Conservation (phyloP, 768 basidiomycete genomes). For the Mycena latifolia region DNA sequence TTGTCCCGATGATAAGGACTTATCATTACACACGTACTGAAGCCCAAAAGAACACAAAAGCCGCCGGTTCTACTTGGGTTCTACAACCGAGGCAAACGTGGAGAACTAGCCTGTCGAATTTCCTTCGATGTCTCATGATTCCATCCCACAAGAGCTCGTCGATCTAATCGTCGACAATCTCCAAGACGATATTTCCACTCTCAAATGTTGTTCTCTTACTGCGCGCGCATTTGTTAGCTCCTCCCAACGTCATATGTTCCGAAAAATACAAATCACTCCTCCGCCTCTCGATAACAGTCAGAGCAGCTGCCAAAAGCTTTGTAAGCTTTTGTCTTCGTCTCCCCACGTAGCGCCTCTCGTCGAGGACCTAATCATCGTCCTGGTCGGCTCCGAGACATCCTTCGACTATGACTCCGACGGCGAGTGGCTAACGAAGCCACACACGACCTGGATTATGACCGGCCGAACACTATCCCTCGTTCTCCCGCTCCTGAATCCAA, state of each 20-base stretch:
- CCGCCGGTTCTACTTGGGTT: no score
- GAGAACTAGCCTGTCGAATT: no score
- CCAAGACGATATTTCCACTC: conserved; percentile 7
- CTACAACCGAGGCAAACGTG: no score
- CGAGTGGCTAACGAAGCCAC: background rate
- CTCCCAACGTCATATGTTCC: conserved; percentile 10
- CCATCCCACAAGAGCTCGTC: conserved; percentile 18
- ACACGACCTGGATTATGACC: background rate
- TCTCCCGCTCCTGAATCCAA: conserved; percentile 11
- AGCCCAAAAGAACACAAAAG: no score
- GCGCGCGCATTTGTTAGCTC: conserved; percentile 9
- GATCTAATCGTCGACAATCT: conserved; percentile 19
- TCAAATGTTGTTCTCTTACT: conserved; percentile 11
- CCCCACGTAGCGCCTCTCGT: conserved; percentile 12
- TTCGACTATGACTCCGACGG: background rate
- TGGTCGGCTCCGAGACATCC: conserved; percentile 15
- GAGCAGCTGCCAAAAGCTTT: conserved; percentile 1
- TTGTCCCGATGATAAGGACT: no score
- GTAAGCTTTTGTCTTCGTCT: background rate
- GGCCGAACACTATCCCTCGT: conserved; percentile 3
- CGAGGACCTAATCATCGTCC: conserved; percentile 12
- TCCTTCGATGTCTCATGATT: no score
- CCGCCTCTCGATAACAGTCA: background rate
- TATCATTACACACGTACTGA: no score
- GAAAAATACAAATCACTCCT: conserved; percentile 5